Evolutionary conservation across 257 asterid species (phyloP).

Genomic region (Buddleja alternifolia): DNA sequence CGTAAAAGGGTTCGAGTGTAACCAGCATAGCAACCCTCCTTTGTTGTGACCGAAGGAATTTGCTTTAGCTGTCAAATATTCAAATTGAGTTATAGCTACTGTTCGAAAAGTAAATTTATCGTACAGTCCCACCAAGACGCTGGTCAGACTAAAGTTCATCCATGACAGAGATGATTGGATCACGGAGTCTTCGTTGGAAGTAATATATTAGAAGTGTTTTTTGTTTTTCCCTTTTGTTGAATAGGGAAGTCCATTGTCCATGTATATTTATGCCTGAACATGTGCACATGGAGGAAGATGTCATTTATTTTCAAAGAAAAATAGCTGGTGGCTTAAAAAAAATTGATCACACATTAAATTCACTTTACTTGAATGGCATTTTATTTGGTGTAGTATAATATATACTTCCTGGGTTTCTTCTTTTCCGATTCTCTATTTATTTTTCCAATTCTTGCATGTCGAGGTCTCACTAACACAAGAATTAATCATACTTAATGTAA

Average conservation of each 20-base stretch:
- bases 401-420: not conserved
- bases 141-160: too few relatives aligned
- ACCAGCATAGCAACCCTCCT: too few relatives aligned
- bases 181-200: too few relatives aligned
- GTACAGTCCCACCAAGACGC: too few relatives aligned
- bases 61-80: too few relatives aligned
- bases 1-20: too few relatives aligned
- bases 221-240: not conserved
- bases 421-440: not conserved
- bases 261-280: not conserved
- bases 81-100: too few relatives aligned
- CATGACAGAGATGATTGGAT: too few relatives aligned
- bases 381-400: not conserved
- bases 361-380: too few relatives aligned
- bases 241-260: not conserved
- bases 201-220: not conserved
- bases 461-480: slow-evolving; percentile 24
- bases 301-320: not conserved
- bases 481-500: slow-evolving; percentile 20
- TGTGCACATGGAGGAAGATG: not conserved
- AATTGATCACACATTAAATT: too few relatives aligned
- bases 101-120: too few relatives aligned
- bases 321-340: not conserved
- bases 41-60: too few relatives aligned
- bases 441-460: not conserved